These are phyloP conservation scores for Gilbertella persicaria DNA, from an alignment of 371 early-diverging fungal species.

Conservation along the genomic window DNA sequence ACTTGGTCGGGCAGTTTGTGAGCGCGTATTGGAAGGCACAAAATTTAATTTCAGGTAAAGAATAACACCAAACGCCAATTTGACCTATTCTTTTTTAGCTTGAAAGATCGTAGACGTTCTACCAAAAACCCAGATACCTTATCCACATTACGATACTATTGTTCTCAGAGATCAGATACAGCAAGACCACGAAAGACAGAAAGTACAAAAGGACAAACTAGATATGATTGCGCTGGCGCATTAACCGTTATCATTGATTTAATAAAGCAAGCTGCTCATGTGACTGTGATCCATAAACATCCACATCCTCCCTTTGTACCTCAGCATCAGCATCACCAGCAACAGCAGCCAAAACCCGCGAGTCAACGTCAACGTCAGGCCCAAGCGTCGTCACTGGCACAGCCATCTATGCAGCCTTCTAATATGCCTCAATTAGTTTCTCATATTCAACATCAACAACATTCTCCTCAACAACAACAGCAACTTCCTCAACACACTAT, in stretches of 20 bases:
- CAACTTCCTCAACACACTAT: not conserved
- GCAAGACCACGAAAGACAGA: slow-evolving; percentile 51
- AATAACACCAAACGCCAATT: not conserved
- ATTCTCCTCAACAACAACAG: slow-evolving; percentile 7
- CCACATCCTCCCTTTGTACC: slow-evolving; percentile 48
- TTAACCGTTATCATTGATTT: slow-evolving; percentile 52
- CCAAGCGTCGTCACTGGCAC: not conserved
- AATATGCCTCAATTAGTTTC: too few species aligned
- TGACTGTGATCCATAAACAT: slow-evolving; percentile 50
- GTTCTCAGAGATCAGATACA: slow-evolving; percentile 50
- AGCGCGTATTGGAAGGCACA: slow-evolving; percentile 45
- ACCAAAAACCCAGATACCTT: slow-evolving; percentile 48
- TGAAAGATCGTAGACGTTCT: slow-evolving; percentile 51
- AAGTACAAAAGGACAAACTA: slow-evolving; percentile 40
- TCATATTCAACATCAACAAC: slow-evolving; percentile 2
- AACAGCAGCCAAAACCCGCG: slow-evolving; percentile 5
- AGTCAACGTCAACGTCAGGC: slow-evolving; percentile 2
- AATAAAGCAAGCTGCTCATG: slow-evolving; percentile 42
- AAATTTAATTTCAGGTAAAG: slow-evolving; percentile 52
- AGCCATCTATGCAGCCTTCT: too few species aligned
- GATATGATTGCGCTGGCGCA: slow-evolving; percentile 52
- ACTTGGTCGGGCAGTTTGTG: slow-evolving; percentile 49
- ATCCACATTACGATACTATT: slow-evolving; percentile 51
- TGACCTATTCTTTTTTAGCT: slow-evolving; percentile 19
- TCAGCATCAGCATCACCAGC: slow-evolving; percentile 37